A percentile compares a stretch with the other conserved stretches of the same genome.
Evolutionary conservation across 1,284 basidiomycete genomes (phyloP).

Genomic region (Irpex rosettiformis): DNA sequence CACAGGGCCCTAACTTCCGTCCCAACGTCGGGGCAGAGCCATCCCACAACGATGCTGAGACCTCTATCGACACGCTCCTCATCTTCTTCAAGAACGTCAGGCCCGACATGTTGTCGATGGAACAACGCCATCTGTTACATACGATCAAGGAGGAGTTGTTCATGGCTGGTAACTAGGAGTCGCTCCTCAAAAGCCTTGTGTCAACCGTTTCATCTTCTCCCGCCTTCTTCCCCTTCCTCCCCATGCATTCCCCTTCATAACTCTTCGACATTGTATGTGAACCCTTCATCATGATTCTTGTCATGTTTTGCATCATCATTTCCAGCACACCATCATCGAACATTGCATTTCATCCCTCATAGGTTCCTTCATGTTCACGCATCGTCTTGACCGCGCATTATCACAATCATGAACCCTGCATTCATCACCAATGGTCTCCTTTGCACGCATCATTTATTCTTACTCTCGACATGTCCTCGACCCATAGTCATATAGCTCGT

Average conservation of each 20-base stretch:
- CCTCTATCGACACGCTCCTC: background rate
- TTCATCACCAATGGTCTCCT: background rate
- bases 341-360: background rate
- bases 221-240: background rate
- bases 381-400: background rate
- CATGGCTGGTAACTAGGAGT: background rate
- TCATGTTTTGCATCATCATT: background rate
- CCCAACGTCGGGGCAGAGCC: background rate
- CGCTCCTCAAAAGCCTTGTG: background rate
- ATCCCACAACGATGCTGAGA: background rate
- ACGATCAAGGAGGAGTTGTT: constrained; percentile 2
- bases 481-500: background rate
- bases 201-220: background rate
- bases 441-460: background rate
- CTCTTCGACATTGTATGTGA: too few relatives aligned
- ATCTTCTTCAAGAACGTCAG: background rate
- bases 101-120: background rate
- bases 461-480: background rate
- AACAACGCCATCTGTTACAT: background rate
- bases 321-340: background rate
- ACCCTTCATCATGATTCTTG: background rate
- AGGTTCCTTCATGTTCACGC: background rate
- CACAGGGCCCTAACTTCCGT: background rate
- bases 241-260: background rate
- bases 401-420: background rate